Evolutionary conservation across 306 rosid species (phyloP), one percentile per base, ranked within the genome.

Genomic region (Prosopis cineraria): DNA sequence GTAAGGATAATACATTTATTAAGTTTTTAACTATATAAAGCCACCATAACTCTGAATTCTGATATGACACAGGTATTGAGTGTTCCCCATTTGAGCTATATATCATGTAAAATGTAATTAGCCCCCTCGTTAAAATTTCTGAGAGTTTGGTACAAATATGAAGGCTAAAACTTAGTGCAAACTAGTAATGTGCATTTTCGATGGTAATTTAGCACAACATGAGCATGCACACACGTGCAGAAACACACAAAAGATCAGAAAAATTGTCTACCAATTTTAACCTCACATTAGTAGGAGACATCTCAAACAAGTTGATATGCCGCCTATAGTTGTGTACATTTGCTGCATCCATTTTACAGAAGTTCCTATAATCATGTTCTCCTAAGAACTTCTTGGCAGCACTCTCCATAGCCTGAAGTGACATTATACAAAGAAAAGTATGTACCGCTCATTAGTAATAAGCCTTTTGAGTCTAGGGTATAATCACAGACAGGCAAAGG

Each of bases 251-350:
- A 7, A 77, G 82, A 59, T 56, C 44, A 78, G 84, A 85, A 87
- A 73, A 83, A 19, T 66, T 74, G 70, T 86, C 91, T 85, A 89
- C 87, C 88, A 87, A 85, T 83, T 81, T 86, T 84, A 85, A 94
- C 98, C 97, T 94, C 90, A 88, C 90, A 88, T 91, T 90, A 68
- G 84, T 83, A 56, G 93, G 88, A 85, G 67, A 87, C 60, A 94
- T 85, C 47, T 84, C 87, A 63, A 94, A 84, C 37, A 77, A 85
- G 8, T 80, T 70, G 80, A 94, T 77, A 36, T 52, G 55, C 73
- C 98, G 90, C 90, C 79, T 84, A 66, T 87, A 91, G 89, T 88
- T 91, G 88, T 94, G 98, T 64, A 94, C 98, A n/a, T n/a, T n/a
- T n/a, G n/a, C n/a, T n/a, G n/a, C n/a, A n/a, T n/a, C n/a, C n/a